These are phyloP conservation scores for Diaporthe sp. DNA, from an alignment of 2,329 filamentous ascomycete genomes.

Conservation along the genomic window DNA sequence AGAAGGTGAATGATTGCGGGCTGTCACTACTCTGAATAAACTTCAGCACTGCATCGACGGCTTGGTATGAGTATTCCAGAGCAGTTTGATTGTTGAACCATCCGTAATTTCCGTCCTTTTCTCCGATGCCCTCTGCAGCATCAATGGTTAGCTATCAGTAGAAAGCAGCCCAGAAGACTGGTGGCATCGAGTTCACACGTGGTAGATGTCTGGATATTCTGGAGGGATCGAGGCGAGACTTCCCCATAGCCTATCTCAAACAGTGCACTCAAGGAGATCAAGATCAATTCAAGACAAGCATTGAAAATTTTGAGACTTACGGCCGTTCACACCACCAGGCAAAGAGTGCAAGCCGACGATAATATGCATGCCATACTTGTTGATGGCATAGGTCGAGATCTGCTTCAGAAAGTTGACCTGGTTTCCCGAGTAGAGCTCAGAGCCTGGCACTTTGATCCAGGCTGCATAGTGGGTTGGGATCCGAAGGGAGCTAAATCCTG, in stretches of 20 bases:
- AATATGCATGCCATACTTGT: not conserved
- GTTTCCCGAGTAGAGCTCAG: not conserved
- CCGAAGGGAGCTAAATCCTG: not conserved
- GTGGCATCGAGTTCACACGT: too few relatives aligned
- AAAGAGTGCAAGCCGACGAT: not conserved
- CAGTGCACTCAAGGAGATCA: not conserved
- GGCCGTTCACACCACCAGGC: not conserved
- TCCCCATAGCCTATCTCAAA: not conserved
- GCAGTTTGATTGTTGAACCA: conserved; percentile 5
- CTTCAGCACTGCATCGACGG: not conserved
- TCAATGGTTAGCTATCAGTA: not conserved
- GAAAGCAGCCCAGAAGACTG: not conserved
- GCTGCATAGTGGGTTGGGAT: conserved; percentile 2
- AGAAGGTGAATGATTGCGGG: not conserved
- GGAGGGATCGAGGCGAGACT: not conserved
- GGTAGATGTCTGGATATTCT: not conserved
- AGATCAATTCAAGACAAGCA: not conserved
- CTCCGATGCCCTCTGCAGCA: not conserved
- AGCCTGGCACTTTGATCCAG: not conserved
- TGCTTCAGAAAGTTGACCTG: not conserved
- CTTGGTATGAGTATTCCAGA: not conserved
- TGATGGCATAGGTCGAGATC: not conserved
- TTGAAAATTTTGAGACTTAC: not conserved
- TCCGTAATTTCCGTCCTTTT: not conserved
- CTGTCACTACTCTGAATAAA: not conserved